Conservation (phyloP, 257 asterid species). For the Marsdenia floribunda region DNA sequence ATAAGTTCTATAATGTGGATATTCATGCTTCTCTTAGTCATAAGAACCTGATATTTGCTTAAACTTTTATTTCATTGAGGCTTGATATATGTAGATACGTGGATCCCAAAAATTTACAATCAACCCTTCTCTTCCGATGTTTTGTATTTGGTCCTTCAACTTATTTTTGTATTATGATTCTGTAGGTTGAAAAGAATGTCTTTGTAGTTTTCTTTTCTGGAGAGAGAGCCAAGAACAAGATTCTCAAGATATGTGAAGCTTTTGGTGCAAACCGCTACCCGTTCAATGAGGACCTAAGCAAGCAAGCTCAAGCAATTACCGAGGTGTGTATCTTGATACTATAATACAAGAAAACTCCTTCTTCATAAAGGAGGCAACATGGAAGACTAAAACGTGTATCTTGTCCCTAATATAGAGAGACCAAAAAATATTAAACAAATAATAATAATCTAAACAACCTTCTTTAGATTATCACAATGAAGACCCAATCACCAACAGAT, state of each 20-base stretch:
- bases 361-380: neutral
- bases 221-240: constrained; percentile 81
- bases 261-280: constrained; percentile 97
- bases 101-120: neutral
- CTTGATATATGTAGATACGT: neutral
- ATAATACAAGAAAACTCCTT: too few relatives aligned
- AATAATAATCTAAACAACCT: neutral
- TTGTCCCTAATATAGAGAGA: neutral
- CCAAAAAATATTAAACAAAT: neutral
- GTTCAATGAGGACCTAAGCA: constrained; percentile 65
- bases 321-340: constrained; percentile 46
- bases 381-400: neutral
- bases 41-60: neutral
- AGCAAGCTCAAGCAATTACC: constrained; percentile 66
- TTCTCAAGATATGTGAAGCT: constrained; percentile 96
- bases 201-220: constrained; percentile 91
- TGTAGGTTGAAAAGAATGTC: constrained; percentile 90
- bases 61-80: neutral
- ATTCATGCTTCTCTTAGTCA: neutral
- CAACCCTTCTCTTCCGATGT: neutral
- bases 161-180: constrained; percentile 1
- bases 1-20: neutral
- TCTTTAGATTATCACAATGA: neutral
- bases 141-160: neutral
- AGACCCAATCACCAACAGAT: neutral